Evolutionary conservation across 2,329 filamentous ascomycete species (phyloP).

Genomic region (Fusarium succisae): DNA sequence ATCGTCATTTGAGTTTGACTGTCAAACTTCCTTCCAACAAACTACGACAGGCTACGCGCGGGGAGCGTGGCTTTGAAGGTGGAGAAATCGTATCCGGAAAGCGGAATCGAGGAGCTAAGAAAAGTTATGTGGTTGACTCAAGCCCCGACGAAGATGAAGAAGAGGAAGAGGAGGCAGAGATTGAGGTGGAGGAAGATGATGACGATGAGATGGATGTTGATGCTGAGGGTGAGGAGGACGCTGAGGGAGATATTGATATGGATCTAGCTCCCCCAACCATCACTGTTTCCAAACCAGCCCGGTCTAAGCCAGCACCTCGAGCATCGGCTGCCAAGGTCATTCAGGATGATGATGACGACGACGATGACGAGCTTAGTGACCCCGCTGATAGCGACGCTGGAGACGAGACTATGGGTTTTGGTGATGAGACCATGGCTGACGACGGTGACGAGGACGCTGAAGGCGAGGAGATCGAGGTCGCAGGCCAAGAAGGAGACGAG

Average conservation of each 20-base stretch:
- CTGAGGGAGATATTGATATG: slow-evolving; percentile 59
- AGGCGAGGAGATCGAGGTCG: slow-evolving; percentile 56
- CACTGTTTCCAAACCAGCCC: slow-evolving; percentile 59
- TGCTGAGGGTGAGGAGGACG: slow-evolving; percentile 57
- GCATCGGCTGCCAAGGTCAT: slow-evolving; percentile 47
- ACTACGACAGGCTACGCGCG: slow-evolving; percentile 60
- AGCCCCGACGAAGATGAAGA: slow-evolving; percentile 59
- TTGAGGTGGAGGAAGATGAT: slow-evolving; percentile 54
- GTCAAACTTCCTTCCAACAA: slow-evolving; percentile 63
- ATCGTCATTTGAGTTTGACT: slow-evolving; percentile 57
- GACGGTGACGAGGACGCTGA: slow-evolving; percentile 60
- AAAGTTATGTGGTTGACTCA: slow-evolving; percentile 69
- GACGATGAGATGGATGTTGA: slow-evolving; percentile 54
- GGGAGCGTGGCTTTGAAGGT: slow-evolving; percentile 52
- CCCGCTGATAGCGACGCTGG: slow-evolving; percentile 59
- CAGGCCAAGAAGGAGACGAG: slow-evolving; percentile 54
- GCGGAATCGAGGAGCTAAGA: slow-evolving; percentile 64
- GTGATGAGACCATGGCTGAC: slow-evolving; percentile 57
- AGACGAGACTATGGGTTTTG: slow-evolving; percentile 50
- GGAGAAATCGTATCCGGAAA: slow-evolving; percentile 61
- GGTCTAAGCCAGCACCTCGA: slow-evolving; percentile 49
- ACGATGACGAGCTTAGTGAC: slow-evolving; percentile 65
- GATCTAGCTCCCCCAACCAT: slow-evolving; percentile 53
- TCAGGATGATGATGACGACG: slow-evolving; percentile 57
- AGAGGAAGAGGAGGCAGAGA: slow-evolving; percentile 50